Evolutionary conservation across 805 yeast species (phyloP), one percentile per base, ranked within the genome.

Genomic region (Saccharomycopsis capsularis): DNA sequence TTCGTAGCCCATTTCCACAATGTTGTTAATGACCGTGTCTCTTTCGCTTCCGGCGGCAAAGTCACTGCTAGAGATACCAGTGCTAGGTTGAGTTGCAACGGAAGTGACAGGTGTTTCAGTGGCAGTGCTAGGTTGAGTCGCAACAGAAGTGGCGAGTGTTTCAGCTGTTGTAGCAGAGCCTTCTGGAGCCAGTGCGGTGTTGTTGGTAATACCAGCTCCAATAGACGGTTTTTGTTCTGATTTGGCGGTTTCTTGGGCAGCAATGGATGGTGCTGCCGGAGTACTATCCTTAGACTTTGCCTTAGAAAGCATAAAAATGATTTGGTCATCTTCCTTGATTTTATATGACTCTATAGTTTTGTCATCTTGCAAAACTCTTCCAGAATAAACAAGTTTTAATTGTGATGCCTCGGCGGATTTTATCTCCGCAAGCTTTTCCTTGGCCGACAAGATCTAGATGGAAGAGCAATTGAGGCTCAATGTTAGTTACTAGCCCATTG

Each of bases 1-100:
- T 45, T 84, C 87, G 62, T 89, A 93, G 6, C 99, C 99, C 97
- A 93, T 89, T 57, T 87, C 97, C 81, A 89, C 78, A 64, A 93
- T 89, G 62, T 83, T 83, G 51, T 73, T 74, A 50, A 91, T 77
- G 30, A 95, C 86, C 27, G 81, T 77, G 59, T 85, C 88, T 57
- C 96, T 77, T 52, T 82, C 82, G 36, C 75, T 64, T 11, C 97
- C 97, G 29, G 79, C 78, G 21, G 95, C 85, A 62, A 84, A 82
- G 2, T 82, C 79, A 3, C 85, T 75, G 30, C 39, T 40, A 9
- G 62, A 56, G 3, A 55, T 56, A n/a, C n/a, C n/a, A n/a, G n/a
- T n/a, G 11, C 58, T 25, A 6, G 65, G 38, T n/a, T 45, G 37
- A 19, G 57, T 44, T 16, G 46, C 18, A 7, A 46, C 40, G 3